phyloP scores from a whole-genome alignment of 371 early-diverging fungal genomes.

The Mortierella sp. region DNA sequence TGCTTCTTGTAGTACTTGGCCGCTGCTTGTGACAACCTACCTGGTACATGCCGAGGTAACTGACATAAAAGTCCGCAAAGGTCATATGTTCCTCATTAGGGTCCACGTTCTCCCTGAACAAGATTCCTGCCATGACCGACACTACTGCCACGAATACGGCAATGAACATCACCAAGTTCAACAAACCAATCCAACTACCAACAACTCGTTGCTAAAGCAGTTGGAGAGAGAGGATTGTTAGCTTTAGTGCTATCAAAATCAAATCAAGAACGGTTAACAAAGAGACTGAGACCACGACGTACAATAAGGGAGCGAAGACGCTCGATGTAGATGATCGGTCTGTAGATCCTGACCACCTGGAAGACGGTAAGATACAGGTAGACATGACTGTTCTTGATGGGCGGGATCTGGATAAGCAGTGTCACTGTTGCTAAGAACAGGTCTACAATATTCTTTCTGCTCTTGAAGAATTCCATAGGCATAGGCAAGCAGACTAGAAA shows the following conservation, averaged over 20 bases:
- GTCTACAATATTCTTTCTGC: constrained; percentile 66
- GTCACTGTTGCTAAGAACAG: constrained; percentile 67
- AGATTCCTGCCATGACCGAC: constrained; percentile 68
- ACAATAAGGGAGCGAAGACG: constrained; percentile 69
- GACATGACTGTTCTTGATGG: constrained; percentile 58
- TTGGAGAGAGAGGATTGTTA: not conserved
- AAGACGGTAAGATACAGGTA: constrained; percentile 77
- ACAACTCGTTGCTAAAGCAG: constrained; percentile 66
- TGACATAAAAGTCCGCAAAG: constrained; percentile 74
- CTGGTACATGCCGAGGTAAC: constrained; percentile 73
- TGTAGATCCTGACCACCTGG: constrained; percentile 72
- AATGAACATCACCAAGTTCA: constrained; percentile 76
- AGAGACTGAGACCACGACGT: constrained; percentile 13
- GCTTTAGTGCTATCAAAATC: not conserved
- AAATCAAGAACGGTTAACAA: too few relatives aligned
- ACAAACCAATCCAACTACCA: constrained; percentile 71
- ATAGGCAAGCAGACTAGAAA: constrained; percentile 58
- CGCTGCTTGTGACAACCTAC: constrained; percentile 41
- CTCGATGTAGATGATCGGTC: constrained; percentile 70
- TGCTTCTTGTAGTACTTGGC: too few relatives aligned
- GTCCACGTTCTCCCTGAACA: constrained; percentile 60
- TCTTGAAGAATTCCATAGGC: constrained; percentile 62
- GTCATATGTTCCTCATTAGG: constrained; percentile 59
- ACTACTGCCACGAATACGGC: constrained; percentile 66
- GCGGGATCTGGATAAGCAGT: constrained; percentile 66